Conservation (phyloP, 371 early-diverging fungal genomes). For the Syncephalastrum contaminatum region DNA sequence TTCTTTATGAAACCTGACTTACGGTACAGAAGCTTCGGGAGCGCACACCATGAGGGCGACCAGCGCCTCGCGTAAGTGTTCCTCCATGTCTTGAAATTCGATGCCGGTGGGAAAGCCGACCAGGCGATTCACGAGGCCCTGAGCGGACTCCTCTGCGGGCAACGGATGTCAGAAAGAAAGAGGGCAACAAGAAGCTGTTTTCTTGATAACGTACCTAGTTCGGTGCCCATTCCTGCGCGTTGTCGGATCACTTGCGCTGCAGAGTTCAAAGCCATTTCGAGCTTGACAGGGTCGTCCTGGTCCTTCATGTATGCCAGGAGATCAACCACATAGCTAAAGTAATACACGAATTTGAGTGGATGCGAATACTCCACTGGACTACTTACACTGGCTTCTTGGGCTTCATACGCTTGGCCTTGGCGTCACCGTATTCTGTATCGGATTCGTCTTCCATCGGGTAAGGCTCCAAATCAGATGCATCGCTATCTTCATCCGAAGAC, state of each 20-base stretch:
- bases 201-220: slow-evolving; percentile 34
- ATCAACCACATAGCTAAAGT: slow-evolving; percentile 40
- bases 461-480: slow-evolving; percentile 46
- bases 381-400: slow-evolving; percentile 32
- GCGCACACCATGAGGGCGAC: slow-evolving; percentile 34
- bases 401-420: slow-evolving; percentile 19
- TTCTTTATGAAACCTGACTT: background rate
- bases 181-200: background rate
- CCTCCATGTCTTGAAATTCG: slow-evolving; percentile 25
- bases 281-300: slow-evolving; percentile 37
- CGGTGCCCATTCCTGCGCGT: slow-evolving; percentile 34
- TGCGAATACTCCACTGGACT: background rate
- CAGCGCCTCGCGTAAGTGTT: slow-evolving; percentile 27
- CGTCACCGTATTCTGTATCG: slow-evolving; percentile 14
- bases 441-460: slow-evolving; percentile 54
- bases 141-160: slow-evolving; percentile 29
- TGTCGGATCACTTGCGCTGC: slow-evolving; percentile 43
- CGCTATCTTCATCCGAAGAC: slow-evolving; percentile 1
- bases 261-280: slow-evolving; percentile 40
- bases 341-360: background rate
- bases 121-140: slow-evolving; percentile 28
- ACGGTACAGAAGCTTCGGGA: slow-evolving; percentile 31
- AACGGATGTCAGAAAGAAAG: background rate
- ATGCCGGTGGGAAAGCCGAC: slow-evolving; percentile 32
- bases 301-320: slow-evolving; percentile 36